Percentiles rank a stretch among this genome's conserved stretches.
Conservation (phyloP, 2,329 filamentous ascomycete genomes). For the Pseudocercospora fijiensis region DNA sequence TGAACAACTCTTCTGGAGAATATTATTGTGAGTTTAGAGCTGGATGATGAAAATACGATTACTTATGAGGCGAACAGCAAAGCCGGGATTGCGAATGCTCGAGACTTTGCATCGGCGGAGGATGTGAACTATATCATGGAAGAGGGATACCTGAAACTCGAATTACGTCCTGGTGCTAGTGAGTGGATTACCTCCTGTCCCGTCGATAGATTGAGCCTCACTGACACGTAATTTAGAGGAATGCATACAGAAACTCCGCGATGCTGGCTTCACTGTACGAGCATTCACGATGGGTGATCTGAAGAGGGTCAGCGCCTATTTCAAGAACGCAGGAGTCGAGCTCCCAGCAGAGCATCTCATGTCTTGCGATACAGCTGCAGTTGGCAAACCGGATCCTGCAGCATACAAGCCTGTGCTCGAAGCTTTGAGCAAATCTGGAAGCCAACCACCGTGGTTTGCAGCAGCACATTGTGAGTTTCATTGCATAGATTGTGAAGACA, state of each 20-base stretch:
- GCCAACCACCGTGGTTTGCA: constrained; percentile 50
- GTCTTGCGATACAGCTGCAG: constrained; percentile 49
- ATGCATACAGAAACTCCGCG: constrained; percentile 46
- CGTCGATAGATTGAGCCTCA: background rate
- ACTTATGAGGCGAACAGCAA: constrained; percentile 27
- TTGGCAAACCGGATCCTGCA: constrained; percentile 52
- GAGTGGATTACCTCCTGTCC: background rate
- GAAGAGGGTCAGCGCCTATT: constrained; percentile 52
- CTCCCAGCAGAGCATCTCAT: constrained; percentile 54
- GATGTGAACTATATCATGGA: constrained; percentile 44
- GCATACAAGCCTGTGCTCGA: constrained; percentile 49
- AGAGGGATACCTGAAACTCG: constrained; percentile 38
- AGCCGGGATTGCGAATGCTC: constrained; percentile 46
- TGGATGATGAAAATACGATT: background rate
- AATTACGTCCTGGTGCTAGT: constrained; percentile 41
- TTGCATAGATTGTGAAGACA: constrained; percentile 53
- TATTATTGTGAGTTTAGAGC: constrained; percentile 36
- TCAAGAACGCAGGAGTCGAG: constrained; percentile 48
- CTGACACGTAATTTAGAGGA: constrained; percentile 30
- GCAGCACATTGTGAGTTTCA: constrained; percentile 60
- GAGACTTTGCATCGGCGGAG: constrained; percentile 44
- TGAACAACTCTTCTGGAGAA: constrained; percentile 50
- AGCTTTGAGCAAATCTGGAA: constrained; percentile 39
- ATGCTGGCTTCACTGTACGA: constrained; percentile 54
- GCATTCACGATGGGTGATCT: constrained; percentile 54